Conservation (phyloP, 352 stramenopile genomes). For the Globisporangium lucens region DNA sequence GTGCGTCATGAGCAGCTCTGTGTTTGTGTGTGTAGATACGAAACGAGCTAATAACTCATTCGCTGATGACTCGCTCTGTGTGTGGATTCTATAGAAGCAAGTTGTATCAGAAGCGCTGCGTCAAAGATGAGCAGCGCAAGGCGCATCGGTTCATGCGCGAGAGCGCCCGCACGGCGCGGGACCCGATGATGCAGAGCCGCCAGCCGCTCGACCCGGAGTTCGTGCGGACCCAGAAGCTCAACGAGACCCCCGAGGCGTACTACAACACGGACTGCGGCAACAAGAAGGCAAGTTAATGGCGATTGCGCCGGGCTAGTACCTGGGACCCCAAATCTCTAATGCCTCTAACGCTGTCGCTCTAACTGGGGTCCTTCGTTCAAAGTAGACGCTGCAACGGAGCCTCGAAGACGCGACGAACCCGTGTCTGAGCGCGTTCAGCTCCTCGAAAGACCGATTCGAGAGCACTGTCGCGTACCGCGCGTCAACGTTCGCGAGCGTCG, state of each 20-base stretch:
- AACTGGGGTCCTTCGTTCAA: background rate
- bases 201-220: slow-evolving; percentile 53
- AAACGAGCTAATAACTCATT: background rate
- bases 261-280: slow-evolving; percentile 65
- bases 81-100: slow-evolving; percentile 40
- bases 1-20: background rate
- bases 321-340: background rate
- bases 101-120: slow-evolving; percentile 56
- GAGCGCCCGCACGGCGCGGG: slow-evolving; percentile 32
- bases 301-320: background rate
- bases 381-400: slow-evolving; percentile 40
- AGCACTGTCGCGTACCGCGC: slow-evolving; percentile 62
- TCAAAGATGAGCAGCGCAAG: slow-evolving; percentile 63
- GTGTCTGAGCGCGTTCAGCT: slow-evolving; percentile 54
- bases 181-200: slow-evolving; percentile 21
- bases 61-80: background rate
- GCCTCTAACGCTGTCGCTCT: background rate
- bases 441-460: slow-evolving; percentile 60
- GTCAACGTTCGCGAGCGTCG: slow-evolving; percentile 66
- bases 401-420: slow-evolving; percentile 49
- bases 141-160: slow-evolving; percentile 50
- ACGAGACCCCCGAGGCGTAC: slow-evolving; percentile 44
- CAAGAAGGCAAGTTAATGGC: slow-evolving; percentile 37
- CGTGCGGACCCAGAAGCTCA: slow-evolving; percentile 37
- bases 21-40: background rate